Percentiles rank a stretch among this genome's conserved stretches.
Conservation (phyloP, 2,329 filamentous ascomycete genomes). For the Pseudogymnoascus sp. region DNA sequence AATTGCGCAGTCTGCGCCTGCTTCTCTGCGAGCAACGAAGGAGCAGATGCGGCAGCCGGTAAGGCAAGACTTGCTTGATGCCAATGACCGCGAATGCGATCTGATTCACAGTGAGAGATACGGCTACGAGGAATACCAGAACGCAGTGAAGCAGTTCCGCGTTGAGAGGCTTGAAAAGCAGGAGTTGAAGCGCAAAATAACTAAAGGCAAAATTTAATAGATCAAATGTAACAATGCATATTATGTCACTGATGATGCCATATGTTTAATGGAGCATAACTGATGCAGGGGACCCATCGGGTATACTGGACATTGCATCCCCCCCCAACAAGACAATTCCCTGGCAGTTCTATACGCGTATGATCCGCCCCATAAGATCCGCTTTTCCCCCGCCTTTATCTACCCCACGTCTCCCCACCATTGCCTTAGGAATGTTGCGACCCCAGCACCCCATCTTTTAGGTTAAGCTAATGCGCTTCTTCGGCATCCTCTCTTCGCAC, state of each 20-base stretch:
- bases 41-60: conserved; percentile 18
- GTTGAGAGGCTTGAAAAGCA: conserved; percentile 11
- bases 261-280: neutral
- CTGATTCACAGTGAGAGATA: conserved; percentile 13
- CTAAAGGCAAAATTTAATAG: neutral
- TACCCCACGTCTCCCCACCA: neutral
- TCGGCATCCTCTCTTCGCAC: neutral
- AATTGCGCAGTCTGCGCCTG: conserved; percentile 15
- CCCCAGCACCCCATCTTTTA: neutral
- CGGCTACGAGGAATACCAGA: conserved; percentile 10
- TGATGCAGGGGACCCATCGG: neutral
- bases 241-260: neutral
- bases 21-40: conserved; percentile 17
- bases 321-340: neutral
- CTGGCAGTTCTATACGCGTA: neutral
- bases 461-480: neutral
- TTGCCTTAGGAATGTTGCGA: neutral
- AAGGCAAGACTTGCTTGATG: conserved; percentile 17
- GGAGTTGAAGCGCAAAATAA: conserved; percentile 11
- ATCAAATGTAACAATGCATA: neutral
- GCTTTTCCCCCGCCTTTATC: neutral
- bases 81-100: conserved; percentile 15
- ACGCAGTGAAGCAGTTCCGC: conserved; percentile 10
- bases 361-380: neutral
- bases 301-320: neutral